Conservation (phyloP, 495 filamentous ascomycete species). For the Zalerion maritima region DNA sequence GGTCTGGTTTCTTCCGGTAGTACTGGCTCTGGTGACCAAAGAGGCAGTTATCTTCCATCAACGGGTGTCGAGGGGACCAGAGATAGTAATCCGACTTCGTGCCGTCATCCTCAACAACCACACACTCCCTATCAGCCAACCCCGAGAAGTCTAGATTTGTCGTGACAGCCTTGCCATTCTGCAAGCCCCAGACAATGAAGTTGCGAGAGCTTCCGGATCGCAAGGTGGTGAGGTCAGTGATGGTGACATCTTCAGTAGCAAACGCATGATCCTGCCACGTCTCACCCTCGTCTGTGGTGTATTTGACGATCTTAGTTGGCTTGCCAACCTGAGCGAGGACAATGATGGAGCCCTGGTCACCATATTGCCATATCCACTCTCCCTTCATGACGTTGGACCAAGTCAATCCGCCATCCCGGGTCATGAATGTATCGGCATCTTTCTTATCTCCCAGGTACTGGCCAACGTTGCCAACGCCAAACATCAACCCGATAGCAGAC, state of each 20-base stretch:
- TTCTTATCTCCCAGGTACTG: constrained; percentile 41
- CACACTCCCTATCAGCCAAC: constrained; percentile 53
- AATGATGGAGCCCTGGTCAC: constrained; percentile 83
- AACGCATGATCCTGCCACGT: constrained; percentile 67
- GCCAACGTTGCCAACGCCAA: constrained; percentile 85
- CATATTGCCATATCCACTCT: constrained; percentile 79
- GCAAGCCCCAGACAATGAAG: constrained; percentile 76
- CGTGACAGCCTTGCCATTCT: constrained; percentile 39
- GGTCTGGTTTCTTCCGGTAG: constrained; percentile 63
- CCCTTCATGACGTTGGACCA: constrained; percentile 82
- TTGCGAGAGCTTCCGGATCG: constrained; percentile 78
- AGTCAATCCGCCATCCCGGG: constrained; percentile 68
- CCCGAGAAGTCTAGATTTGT: constrained; percentile 81
- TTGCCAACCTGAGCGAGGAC: constrained; percentile 57
- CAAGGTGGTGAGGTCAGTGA: constrained; percentile 71
- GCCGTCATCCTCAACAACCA: constrained; percentile 46
- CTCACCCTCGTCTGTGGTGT: constrained; percentile 64
- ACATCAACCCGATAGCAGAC: constrained; percentile 81
- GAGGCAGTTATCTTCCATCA: constrained; percentile 60
- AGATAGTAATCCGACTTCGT: constrained; percentile 57
- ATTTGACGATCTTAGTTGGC: constrained; percentile 55
- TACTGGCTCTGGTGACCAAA: constrained; percentile 88
- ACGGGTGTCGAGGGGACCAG: constrained; percentile 72
- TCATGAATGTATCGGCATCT: constrained; percentile 75
- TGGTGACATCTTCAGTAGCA: constrained; percentile 46